These are phyloP conservation scores for Rhizopus arrhizus DNA, from an alignment of 371 early-diverging fungal genomes.

Conservation along the genomic window DNA sequence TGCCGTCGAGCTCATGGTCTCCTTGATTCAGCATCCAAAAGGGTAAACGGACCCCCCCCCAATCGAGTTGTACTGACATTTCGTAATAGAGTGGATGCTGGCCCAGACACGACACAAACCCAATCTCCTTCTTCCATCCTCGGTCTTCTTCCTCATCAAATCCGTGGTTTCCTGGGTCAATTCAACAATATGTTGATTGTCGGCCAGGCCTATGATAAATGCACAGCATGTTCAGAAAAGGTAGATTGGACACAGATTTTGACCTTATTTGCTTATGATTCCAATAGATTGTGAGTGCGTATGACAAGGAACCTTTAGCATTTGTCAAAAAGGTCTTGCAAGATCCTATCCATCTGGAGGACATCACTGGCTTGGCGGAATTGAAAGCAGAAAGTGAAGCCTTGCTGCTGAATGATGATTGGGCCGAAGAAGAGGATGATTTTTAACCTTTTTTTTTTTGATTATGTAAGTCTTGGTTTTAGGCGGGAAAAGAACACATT, in stretches of 20 bases:
- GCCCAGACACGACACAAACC: constrained; percentile 32
- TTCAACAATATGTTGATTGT: constrained; percentile 82
- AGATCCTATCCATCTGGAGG: constrained; percentile 77
- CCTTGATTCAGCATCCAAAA: constrained; percentile 80
- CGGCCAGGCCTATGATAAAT: constrained; percentile 86
- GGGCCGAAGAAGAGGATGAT: constrained; percentile 60
- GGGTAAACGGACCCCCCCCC: too few species aligned
- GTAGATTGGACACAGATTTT: constrained; percentile 31
- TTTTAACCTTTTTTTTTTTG: constrained; percentile 14
- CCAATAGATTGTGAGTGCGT: constrained; percentile 61
- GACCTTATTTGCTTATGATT: neutral
- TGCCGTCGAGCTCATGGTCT: constrained; percentile 90
- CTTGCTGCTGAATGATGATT: constrained; percentile 57
- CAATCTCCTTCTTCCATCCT: constrained; percentile 42
- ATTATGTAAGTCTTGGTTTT: neutral
- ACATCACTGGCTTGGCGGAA: constrained; percentile 78
- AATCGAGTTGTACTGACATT: too few species aligned
- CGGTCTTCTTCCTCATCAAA: constrained; percentile 88
- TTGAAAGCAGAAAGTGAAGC: constrained; percentile 76
- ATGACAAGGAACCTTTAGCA: constrained; percentile 61
- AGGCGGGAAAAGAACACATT: neutral
- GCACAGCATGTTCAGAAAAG: constrained; percentile 87
- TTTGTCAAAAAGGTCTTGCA: constrained; percentile 77
- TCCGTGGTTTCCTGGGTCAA: constrained; percentile 86
- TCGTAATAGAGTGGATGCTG: constrained; percentile 36